These are phyloP conservation scores for Aureobasidium vineae DNA, from an alignment of 2,329 filamentous ascomycete species.

Conservation along the genomic window DNA sequence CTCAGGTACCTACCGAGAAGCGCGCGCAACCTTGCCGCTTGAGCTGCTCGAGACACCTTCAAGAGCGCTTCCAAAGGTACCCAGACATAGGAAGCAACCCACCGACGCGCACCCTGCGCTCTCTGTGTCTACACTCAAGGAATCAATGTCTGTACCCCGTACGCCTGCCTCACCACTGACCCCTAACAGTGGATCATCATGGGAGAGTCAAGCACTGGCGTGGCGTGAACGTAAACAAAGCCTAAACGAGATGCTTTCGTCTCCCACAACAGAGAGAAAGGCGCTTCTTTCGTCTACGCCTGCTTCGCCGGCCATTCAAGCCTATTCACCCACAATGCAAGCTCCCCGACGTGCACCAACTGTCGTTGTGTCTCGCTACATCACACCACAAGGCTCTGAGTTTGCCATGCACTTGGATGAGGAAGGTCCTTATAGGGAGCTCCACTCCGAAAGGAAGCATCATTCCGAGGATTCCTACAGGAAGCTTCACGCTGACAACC, in stretches of 20 bases:
- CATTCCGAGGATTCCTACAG: slow-evolving; percentile 14
- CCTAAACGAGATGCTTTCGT: slow-evolving; percentile 26
- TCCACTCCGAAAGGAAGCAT: slow-evolving; percentile 6
- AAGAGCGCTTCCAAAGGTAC: slow-evolving; percentile 8
- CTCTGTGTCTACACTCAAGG: neutral
- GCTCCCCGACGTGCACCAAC: slow-evolving; percentile 31
- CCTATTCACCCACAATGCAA: slow-evolving; percentile 10
- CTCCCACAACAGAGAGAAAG: slow-evolving; percentile 12
- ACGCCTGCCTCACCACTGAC: slow-evolving; percentile 8
- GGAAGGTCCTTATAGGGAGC: slow-evolving; percentile 9
- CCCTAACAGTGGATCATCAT: slow-evolving; percentile 27
- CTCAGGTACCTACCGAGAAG: slow-evolving; percentile 1
- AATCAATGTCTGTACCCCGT: neutral
- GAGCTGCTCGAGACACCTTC: slow-evolving; percentile 4
- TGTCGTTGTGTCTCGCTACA: slow-evolving; percentile 39
- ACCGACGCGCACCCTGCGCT: neutral
- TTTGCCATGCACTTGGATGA: slow-evolving; percentile 26
- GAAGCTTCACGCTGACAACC: slow-evolving; percentile 5
- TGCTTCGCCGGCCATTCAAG: slow-evolving; percentile 1
- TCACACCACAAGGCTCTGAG: slow-evolving; percentile 32
- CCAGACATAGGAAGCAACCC: slow-evolving; percentile 1
- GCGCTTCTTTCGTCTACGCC: neutral
- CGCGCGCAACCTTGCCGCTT: neutral
- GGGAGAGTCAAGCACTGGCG: slow-evolving; percentile 36
- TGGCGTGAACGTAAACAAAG: slow-evolving; percentile 36